Conservation (phyloP, 2,329 filamentous ascomycete genomes). For the Cladosporium sp. region DNA sequence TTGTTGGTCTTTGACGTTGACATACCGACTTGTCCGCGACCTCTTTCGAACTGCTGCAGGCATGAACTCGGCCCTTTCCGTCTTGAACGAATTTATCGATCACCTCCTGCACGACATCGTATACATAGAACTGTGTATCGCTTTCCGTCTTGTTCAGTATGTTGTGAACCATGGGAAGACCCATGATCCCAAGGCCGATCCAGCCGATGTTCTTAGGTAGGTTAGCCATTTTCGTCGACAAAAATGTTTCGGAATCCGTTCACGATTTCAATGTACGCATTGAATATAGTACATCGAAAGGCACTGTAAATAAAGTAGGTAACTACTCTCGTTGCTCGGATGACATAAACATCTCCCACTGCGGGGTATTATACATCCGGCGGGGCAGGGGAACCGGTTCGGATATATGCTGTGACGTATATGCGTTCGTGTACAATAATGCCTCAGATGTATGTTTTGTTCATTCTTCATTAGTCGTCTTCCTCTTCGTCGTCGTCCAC, state of each 20-base stretch:
- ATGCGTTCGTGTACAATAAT: neutral
- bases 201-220: constrained; percentile 40
- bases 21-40: constrained; percentile 49
- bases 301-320: neutral
- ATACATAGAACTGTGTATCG: constrained; percentile 44
- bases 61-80: constrained; percentile 37
- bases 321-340: neutral
- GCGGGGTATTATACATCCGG: constrained; percentile 7
- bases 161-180: constrained; percentile 50
- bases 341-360: neutral
- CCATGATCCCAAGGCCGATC: constrained; percentile 55
- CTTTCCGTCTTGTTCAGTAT: constrained; percentile 44
- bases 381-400: neutral
- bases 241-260: neutral
- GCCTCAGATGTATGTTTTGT: neutral
- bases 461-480: neutral
- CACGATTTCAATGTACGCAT: too few species aligned
- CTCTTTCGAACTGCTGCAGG: constrained; percentile 42
- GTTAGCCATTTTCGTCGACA: constrained; percentile 18
- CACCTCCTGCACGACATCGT: constrained; percentile 44
- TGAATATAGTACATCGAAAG: neutral
- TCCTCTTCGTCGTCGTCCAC: constrained; percentile 11
- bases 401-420: constrained; percentile 5
- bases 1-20: neutral
- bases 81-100: constrained; percentile 42